Base-by-base conservation (phyloP, 805 yeast genomes). In the Nakazawaea peltata region DNA sequence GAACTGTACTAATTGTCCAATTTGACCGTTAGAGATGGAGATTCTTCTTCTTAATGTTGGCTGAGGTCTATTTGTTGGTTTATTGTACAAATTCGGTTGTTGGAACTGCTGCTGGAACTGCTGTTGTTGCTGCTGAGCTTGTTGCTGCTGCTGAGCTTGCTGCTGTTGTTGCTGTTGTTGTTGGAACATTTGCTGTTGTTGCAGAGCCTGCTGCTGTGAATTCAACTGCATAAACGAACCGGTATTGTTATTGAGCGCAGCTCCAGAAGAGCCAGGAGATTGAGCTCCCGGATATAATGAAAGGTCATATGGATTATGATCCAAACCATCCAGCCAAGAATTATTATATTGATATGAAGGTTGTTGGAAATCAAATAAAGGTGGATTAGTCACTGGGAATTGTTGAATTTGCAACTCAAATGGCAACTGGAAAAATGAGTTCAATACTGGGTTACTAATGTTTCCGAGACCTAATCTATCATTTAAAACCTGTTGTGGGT, bases 1-100 rank as follows among this genome's bases (percentile, higher is more conserved):
- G 22, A 42, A 41, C 33, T 63, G 67, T 4, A 74, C 68, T 24
- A 82, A 70, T 49, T 82, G 94, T 32, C 87, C 83, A 44, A 82
- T 82, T 50, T 82, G 94, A 48, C 94, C 94, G 56, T 82, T 82
- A 9, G 90, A 80, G 34, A 82, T 82, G 29, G 92, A 81, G 2
- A 82, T 77, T 50, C 94, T 68, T 51, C 92, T 64, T 50, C 80
- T 62, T 24, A 54, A 44, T 11, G 53, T 47, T 3, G 48, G 46
- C 11, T 19, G 33, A 16, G 27, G 34, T 17, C 28, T 19, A 8
- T 5, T 32, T 17, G 26, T 19, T 32, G 35, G 23, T 14, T 10
- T 6, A n/a, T 11, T 5, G 15, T 29, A 10, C 22, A 12, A 21
- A 19, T 15, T 17, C 15, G 21, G 18, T 19, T 24, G 28, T 15